phyloP scores from a whole-genome alignment of 2,329 filamentous ascomycete species.

The Colletotrichum simmondsii region DNA sequence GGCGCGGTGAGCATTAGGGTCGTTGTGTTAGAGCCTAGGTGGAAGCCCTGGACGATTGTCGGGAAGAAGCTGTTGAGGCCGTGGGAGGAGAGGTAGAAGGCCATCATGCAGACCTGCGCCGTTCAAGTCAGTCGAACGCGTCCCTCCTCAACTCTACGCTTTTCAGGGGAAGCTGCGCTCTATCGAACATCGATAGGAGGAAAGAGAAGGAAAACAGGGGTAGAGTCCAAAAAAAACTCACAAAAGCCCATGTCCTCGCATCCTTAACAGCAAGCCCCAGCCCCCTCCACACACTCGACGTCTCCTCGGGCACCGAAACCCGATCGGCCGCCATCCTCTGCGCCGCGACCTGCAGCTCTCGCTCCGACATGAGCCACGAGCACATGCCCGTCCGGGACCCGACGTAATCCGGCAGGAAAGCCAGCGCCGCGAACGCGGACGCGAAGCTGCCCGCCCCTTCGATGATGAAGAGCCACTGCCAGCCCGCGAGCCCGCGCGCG shows the following conservation, averaged over 20 bases:
- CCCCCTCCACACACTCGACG: constrained; percentile 35
- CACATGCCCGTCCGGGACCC: constrained; percentile 30
- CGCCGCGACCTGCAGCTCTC: constrained; percentile 34
- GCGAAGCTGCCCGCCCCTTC: constrained; percentile 61
- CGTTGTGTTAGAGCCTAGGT: constrained; percentile 39
- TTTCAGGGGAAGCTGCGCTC: neutral
- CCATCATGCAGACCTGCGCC: constrained; percentile 34
- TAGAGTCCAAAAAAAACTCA: constrained; percentile 7
- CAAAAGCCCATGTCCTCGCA: constrained; percentile 39
- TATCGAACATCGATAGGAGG: too few relatives aligned
- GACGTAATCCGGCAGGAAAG: constrained; percentile 39
- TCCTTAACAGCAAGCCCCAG: constrained; percentile 38
- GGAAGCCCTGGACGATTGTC: constrained; percentile 46
- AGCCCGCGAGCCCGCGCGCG: constrained; percentile 66
- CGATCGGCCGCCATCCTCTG: constrained; percentile 36
- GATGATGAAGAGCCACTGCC: constrained; percentile 77
- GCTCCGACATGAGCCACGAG: constrained; percentile 31
- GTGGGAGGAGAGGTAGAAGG: constrained; percentile 38
- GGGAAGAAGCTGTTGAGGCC: constrained; percentile 41
- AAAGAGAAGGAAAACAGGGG: neutral
- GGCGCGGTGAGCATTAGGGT: constrained; percentile 45
- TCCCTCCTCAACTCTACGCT: neutral
- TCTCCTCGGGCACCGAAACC: constrained; percentile 36
- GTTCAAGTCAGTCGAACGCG: neutral
- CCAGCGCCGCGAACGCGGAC: constrained; percentile 36